phyloP scores from a whole-genome alignment of 2,329 filamentous ascomycete species.

The Cladorrhinum sp. region DNA sequence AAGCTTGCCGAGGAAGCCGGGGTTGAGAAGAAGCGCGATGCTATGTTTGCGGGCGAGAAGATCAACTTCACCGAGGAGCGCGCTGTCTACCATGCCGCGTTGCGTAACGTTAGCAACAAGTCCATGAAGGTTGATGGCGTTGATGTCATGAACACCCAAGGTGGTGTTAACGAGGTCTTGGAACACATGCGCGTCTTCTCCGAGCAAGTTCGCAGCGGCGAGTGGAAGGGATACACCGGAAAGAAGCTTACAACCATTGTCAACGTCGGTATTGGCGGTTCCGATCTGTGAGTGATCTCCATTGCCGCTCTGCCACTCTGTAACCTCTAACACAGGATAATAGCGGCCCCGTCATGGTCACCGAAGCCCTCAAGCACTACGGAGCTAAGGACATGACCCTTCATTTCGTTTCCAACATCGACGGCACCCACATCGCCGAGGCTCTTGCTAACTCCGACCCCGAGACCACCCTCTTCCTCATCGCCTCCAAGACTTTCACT shows the following conservation, averaged over 20 bases:
- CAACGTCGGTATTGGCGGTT: slow-evolving; percentile 97
- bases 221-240: slow-evolving; percentile 96
- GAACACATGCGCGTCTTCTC: slow-evolving; percentile 99
- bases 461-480: slow-evolving; percentile 97
- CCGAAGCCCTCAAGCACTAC: slow-evolving; percentile 94
- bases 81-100: slow-evolving; percentile 91
- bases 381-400: slow-evolving; percentile 80
- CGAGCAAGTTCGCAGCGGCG: slow-evolving; percentile 86
- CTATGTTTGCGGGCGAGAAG: slow-evolving; percentile 96
- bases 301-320: not conserved
- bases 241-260: slow-evolving; percentile 96
- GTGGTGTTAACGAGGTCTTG: slow-evolving; percentile 85
- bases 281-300: slow-evolving; percentile 74
- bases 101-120: slow-evolving; percentile 78
- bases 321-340: slow-evolving; percentile 28
- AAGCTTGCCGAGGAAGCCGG: slow-evolving; percentile 89
- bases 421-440: slow-evolving; percentile 96
- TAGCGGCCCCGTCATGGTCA: slow-evolving; percentile 97
- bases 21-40: slow-evolving; percentile 89
- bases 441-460: slow-evolving; percentile 84
- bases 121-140: slow-evolving; percentile 81
- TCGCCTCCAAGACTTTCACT: slow-evolving; percentile 99
- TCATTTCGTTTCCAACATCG: slow-evolving; percentile 99
- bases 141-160: slow-evolving; percentile 86
- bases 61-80: slow-evolving; percentile 99